Evolutionary conservation across 768 basidiomycete genomes (phyloP).

Genomic region (Naganishia friedmannii): DNA sequence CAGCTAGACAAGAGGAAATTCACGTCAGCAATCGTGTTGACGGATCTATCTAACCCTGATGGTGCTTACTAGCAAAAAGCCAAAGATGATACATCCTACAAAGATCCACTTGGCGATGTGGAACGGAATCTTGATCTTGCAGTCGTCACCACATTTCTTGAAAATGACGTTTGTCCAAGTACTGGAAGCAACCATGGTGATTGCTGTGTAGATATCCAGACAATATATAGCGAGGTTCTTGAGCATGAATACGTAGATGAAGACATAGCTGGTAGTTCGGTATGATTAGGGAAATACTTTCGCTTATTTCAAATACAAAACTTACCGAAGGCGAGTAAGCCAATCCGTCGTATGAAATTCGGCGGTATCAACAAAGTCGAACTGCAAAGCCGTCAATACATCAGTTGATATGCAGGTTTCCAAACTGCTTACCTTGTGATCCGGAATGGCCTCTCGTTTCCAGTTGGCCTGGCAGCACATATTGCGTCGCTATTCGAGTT

Average conservation of each 20-base stretch:
- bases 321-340: conserved; percentile 79
- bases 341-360: conserved; percentile 88
- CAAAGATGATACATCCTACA: conserved; percentile 95
- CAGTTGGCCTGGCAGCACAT: conserved; percentile 72
- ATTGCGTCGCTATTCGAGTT: not conserved
- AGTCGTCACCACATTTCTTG: conserved; percentile 66
- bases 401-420: not conserved
- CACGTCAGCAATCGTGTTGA: not conserved
- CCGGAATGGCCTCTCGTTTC: conserved; percentile 95
- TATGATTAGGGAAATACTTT: not conserved
- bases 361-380: conserved; percentile 90
- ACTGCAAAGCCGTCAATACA: conserved; percentile 58
- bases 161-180: conserved; percentile 91
- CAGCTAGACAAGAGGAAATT: conserved; percentile 57
- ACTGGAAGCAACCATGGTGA: conserved; percentile 88
- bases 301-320: conserved; percentile 17
- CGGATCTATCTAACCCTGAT: not conserved
- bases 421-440: conserved; percentile 77
- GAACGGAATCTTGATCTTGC: conserved; percentile 79
- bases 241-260: conserved; percentile 86
- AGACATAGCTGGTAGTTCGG: conserved; percentile 67
- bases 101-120: conserved; percentile 91
- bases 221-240: conserved; percentile 95
- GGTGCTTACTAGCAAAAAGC: conserved; percentile 81
- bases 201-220: conserved; percentile 94